Base-by-base conservation (phyloP, 108 stramenopile species). In the Cyclotella distinguenda region DNA sequence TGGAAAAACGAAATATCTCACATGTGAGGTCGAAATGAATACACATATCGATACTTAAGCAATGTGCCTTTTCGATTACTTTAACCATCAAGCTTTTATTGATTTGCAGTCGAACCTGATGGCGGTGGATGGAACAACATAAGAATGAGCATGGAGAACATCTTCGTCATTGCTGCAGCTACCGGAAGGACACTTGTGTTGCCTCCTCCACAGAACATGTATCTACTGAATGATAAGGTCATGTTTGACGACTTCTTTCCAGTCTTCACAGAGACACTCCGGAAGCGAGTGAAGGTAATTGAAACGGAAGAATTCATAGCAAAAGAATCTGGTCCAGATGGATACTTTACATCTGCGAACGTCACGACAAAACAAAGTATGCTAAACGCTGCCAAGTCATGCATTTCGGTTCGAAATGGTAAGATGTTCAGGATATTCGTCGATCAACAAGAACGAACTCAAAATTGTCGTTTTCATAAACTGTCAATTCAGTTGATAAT, bases 191-290 rank as follows among this genome's bases (percentile, higher is more conserved):
- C 89, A 13, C 54, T 97, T 4, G 94, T 97, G 5, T 55, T 97
- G 30, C 96, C 96, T 22, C 96, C 96, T n/a, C 80, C 82, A 11
- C 58, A 81, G 31, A 73, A 79, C 1, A 72, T 94, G 18, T 96
- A 96, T 64, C 53, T 96, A 6, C 64, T 96, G 23, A 73, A 66
- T 25, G 70, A 76, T 4, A 68, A 80, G 9, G 69, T 84, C 3
- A 77, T 75, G 21, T 94, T 90, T 73, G 82, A 75, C 36, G 90
- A 97, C 50, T 95, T 95, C 70, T 95, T 90, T 44, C 85, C 86
- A 15, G 60, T 91, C 6, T 48, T 63, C 26, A 81, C 70, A 16
- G 60, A 83, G 12, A 61, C 70, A 59, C 82, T 88, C 35, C 71
- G 79, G 13, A 82, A 82, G 48, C 58, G 79, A 31, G 61, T 88